Percentiles rank a stretch among this genome's conserved stretches.
phyloP scores from a whole-genome alignment of 2,329 filamentous ascomycete genomes.

The Chlorencoelia australis region DNA sequence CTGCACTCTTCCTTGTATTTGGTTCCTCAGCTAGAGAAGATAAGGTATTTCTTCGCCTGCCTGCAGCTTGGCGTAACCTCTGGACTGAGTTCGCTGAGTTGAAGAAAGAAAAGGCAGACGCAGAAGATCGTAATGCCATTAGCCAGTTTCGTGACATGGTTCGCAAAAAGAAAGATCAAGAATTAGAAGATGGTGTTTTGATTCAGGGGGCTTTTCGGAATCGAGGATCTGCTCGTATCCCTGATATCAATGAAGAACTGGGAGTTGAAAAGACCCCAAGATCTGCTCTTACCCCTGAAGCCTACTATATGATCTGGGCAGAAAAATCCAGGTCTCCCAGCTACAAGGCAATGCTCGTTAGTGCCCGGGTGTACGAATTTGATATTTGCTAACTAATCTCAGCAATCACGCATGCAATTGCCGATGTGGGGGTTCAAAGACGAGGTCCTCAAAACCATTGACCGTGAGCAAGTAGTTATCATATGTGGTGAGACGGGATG shows the following conservation, averaged over 20 bases:
- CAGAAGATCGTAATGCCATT: conserved; percentile 58
- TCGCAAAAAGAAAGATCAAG: conserved; percentile 57
- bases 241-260: conserved; percentile 39
- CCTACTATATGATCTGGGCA: conserved; percentile 48
- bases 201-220: conserved; percentile 66
- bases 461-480: conserved; percentile 76
- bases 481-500: conserved; percentile 95
- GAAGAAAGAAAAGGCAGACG: conserved; percentile 61
- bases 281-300: conserved; percentile 21
- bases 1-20: conserved; percentile 73
- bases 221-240: conserved; percentile 38
- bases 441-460: conserved; percentile 67
- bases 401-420: conserved; percentile 60
- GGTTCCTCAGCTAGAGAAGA: conserved; percentile 72
- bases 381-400: conserved; percentile 21
- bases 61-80: conserved; percentile 72
- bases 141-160: conserved; percentile 60
- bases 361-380: conserved; percentile 12
- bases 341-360: conserved; percentile 70
- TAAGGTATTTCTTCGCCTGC: conserved; percentile 70
- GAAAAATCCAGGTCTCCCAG: conserved; percentile 46
- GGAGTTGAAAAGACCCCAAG: conserved; percentile 27
- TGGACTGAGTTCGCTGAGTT: conserved; percentile 69
- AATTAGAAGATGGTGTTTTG: conserved; percentile 64
- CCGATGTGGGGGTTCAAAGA: conserved; percentile 83